phyloP scores from a whole-genome alignment of 208 protist species.

The Trypanosoma cruzi region DNA sequence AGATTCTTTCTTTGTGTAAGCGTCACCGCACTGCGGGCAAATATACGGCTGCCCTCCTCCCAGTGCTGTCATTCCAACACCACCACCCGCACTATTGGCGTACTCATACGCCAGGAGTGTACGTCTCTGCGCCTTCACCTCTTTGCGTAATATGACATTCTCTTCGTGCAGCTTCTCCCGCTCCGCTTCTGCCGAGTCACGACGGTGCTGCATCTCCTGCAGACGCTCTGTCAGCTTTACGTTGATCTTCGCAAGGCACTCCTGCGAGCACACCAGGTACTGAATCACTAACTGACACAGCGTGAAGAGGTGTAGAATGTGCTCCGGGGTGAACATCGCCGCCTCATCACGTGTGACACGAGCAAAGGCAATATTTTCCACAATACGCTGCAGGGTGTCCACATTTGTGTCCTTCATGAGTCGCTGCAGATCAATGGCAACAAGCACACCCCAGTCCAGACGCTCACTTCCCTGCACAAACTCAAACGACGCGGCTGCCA shows the following conservation, averaged over 20 bases:
- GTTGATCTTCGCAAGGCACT: slow-evolving; percentile 86
- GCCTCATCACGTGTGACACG: slow-evolving; percentile 87
- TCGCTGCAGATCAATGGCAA: slow-evolving; percentile 82
- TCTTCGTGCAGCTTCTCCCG: slow-evolving; percentile 55
- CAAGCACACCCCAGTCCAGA: slow-evolving; percentile 90
- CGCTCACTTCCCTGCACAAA: slow-evolving; percentile 87
- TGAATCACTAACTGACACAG: slow-evolving; percentile 87
- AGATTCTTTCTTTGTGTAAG: slow-evolving; percentile 85
- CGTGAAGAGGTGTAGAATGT: slow-evolving; percentile 86
- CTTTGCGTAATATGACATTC: slow-evolving; percentile 64
- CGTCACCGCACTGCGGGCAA: slow-evolving; percentile 77
- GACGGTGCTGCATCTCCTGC: slow-evolving; percentile 43
- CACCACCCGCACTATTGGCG: slow-evolving; percentile 30
- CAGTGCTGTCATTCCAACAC: neutral
- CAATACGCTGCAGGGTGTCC: slow-evolving; percentile 85
- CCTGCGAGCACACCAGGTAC: slow-evolving; percentile 91
- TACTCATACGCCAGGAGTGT: slow-evolving; percentile 88
- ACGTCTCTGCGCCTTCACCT: slow-evolving; percentile 83
- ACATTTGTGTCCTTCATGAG: slow-evolving; percentile 84
- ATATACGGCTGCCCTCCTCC: slow-evolving; percentile 23
- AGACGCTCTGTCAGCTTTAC: slow-evolving; percentile 62
- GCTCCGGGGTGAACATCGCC: slow-evolving; percentile 81
- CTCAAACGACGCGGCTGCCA: slow-evolving; percentile 50
- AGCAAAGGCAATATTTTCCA: slow-evolving; percentile 90
- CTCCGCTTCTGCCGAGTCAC: slow-evolving; percentile 35